Evolutionary conservation across 495 filamentous ascomycete species (phyloP), one percentile per base, ranked within the genome.

Genomic region (Pseudomonodictys pantanalensis): DNA sequence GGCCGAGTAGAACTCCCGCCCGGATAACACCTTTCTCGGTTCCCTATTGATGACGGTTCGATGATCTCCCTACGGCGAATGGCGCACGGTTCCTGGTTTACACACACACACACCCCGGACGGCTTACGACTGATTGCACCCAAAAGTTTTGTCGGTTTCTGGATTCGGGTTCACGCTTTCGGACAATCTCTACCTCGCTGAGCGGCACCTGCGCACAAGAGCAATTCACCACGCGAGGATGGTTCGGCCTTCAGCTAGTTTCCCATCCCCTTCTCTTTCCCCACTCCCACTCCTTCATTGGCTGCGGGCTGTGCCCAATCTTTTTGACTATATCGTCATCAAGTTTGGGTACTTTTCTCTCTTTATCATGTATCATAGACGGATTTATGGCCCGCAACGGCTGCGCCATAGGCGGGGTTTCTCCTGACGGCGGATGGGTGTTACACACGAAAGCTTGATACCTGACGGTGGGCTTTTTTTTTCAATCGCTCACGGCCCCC

Each of bases 71-170:
- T 35, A 52, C 39, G 64, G 64, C 64, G 64, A 67, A 67, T 67
- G 64, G 64, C 64, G 64, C 55, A 52, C 45, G 58, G 64, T 24
- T 61, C 17, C 54, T 47, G 52, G 64, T 55, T 54, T 50, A 38
- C 42, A 8, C 30, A 46, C 44, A 29, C 48, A 24, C 20, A 3
- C 38, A 33, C 53, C 59, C 54, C 43, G 64, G 55, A 54, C 35
- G 58, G 54, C 20, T 57, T 39, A 52, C 46, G 52, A 50, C 41
- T 57, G 52, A 62, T 62, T 66, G 53, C 64, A 53, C 52, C 52
- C 59, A 62, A 67, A 67, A 67, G 59, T 63, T 53, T 50, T 48
- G 4, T 30, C 20, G 15, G 25, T 46, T 24, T 54, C 51, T 56
- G 10, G 18, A 30, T 33, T 41, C 12, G 20, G 15, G 38, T 3